Conservation (phyloP, 495 filamentous ascomycete species). For the Friedmanniomyces endolithicus region DNA sequence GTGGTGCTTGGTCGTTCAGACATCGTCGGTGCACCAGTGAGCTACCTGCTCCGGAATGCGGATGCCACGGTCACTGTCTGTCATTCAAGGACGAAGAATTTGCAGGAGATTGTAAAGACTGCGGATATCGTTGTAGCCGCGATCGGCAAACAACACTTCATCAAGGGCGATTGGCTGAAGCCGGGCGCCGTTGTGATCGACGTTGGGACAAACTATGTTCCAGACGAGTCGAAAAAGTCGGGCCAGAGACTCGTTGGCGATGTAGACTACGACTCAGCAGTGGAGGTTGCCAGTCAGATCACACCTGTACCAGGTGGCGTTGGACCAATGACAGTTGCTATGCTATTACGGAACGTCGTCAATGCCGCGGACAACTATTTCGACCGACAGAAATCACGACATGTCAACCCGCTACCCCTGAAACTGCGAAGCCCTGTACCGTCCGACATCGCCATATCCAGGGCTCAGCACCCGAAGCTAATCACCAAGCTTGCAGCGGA, state of each 20-base stretch:
- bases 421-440: slow-evolving; percentile 66
- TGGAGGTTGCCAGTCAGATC: slow-evolving; percentile 81
- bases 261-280: slow-evolving; percentile 80
- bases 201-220: slow-evolving; percentile 92
- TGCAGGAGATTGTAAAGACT: slow-evolving; percentile 59
- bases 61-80: slow-evolving; percentile 95
- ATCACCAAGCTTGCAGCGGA: slow-evolving; percentile 75
- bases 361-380: slow-evolving; percentile 69
- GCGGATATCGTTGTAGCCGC: slow-evolving; percentile 88
- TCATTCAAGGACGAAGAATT: slow-evolving; percentile 70
- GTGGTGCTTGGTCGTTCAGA: slow-evolving; percentile 92
- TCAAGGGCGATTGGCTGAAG: slow-evolving; percentile 94
- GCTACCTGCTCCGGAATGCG: slow-evolving; percentile 85
- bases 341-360: slow-evolving; percentile 90
- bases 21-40: slow-evolving; percentile 93
- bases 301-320: slow-evolving; percentile 95
- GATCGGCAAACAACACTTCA: slow-evolving; percentile 74
- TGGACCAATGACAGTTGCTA: slow-evolving; percentile 96
- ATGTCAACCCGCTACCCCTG: slow-evolving; percentile 65
- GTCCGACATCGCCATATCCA: slow-evolving; percentile 85
- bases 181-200: slow-evolving; percentile 89
- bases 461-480: slow-evolving; percentile 77
- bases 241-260: slow-evolving; percentile 90
- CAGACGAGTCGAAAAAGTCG: slow-evolving; percentile 87
- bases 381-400: slow-evolving; percentile 63